Conservation (phyloP, 1,139 yeast species). For the Candida buenavistaensis region DNA sequence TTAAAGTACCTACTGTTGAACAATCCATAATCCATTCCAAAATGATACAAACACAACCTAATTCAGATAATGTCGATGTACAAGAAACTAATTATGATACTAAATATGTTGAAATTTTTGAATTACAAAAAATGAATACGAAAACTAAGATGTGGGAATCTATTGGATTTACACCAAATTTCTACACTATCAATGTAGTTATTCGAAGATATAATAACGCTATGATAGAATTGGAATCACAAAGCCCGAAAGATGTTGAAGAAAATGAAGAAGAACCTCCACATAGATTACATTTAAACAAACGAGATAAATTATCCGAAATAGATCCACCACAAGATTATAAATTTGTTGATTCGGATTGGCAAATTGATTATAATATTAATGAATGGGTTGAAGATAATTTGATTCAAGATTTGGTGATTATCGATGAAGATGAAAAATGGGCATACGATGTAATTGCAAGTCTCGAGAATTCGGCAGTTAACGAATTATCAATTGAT, state of each 20-base stretch:
- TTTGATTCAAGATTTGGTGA: slow-evolving; percentile 52
- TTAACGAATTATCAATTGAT: slow-evolving; percentile 3
- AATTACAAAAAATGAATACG: slow-evolving; percentile 59
- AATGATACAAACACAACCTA: slow-evolving; percentile 2
- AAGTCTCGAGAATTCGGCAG: slow-evolving; percentile 4
- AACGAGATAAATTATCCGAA: slow-evolving; percentile 24
- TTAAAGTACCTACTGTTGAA: slow-evolving; percentile 2
- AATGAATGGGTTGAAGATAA: slow-evolving; percentile 55
- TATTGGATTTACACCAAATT: slow-evolving; percentile 56
- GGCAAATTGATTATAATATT: slow-evolving; percentile 65
- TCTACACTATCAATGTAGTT: slow-evolving; percentile 47
- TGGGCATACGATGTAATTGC: slow-evolving; percentile 65
- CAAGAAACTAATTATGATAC: slow-evolving; percentile 8
- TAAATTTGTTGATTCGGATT: slow-evolving; percentile 45
- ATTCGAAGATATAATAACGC: slow-evolving; percentile 20
- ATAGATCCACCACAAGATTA: slow-evolving; percentile 59
- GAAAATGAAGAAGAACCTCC: slow-evolving; percentile 2
- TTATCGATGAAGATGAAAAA: slow-evolving; percentile 66
- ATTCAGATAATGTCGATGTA: slow-evolving; percentile 6
- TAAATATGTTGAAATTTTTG: slow-evolving; percentile 59
- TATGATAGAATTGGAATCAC: slow-evolving; percentile 8
- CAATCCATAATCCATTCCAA: background rate
- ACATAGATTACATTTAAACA: slow-evolving; percentile 13
- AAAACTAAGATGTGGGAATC: slow-evolving; percentile 58
- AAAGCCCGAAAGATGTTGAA: slow-evolving; percentile 18